These are phyloP conservation scores for Prunus dulcis DNA, from an alignment of 306 rosid genomes.

Conservation along the genomic window DNA sequence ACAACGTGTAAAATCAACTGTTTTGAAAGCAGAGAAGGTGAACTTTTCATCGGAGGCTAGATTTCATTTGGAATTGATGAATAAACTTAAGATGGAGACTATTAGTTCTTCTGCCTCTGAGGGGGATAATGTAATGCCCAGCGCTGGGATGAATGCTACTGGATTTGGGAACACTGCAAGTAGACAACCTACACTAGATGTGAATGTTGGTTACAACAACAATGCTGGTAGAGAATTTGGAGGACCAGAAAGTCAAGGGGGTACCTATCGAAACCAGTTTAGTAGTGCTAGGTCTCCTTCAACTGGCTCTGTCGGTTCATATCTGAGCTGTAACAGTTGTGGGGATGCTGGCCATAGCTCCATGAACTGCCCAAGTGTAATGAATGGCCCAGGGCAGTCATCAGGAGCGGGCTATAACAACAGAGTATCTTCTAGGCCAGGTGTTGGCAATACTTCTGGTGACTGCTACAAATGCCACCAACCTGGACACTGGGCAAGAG, in stretches of 20 bases:
- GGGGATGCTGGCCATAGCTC: slow-evolving; percentile 74
- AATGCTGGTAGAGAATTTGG: slow-evolving; percentile 48
- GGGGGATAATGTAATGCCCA: slow-evolving; percentile 30
- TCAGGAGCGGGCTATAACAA: slow-evolving; percentile 42
- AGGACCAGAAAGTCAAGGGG: slow-evolving; percentile 41
- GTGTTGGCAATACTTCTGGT: slow-evolving; percentile 32
- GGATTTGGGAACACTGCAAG: slow-evolving; percentile 30
- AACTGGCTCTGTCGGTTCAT: slow-evolving; percentile 30
- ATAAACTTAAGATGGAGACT: slow-evolving; percentile 43
- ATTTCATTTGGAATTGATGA: slow-evolving; percentile 53
- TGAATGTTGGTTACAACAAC: slow-evolving; percentile 30
- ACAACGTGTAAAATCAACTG: slow-evolving; percentile 77
- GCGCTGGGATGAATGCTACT: slow-evolving; percentile 26
- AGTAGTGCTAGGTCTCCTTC: slow-evolving; percentile 30
- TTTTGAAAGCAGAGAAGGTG: slow-evolving; percentile 70
- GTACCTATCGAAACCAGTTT: slow-evolving; percentile 54
- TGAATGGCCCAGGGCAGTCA: slow-evolving; percentile 38
- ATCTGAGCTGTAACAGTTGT: slow-evolving; percentile 56
- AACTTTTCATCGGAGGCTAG: slow-evolving; percentile 44
- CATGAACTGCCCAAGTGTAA: slow-evolving; percentile 50
- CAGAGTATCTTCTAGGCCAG: slow-evolving; percentile 41
- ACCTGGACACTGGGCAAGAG: slow-evolving; percentile 81
- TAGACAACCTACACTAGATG: slow-evolving; percentile 39
- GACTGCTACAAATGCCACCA: slow-evolving; percentile 82
- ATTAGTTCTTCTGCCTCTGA: slow-evolving; percentile 26